Evolutionary conservation across 2,329 filamentous ascomycete species (phyloP), one percentile per base, ranked within the genome.

Genomic region (Exserohilum rostratum): DNA sequence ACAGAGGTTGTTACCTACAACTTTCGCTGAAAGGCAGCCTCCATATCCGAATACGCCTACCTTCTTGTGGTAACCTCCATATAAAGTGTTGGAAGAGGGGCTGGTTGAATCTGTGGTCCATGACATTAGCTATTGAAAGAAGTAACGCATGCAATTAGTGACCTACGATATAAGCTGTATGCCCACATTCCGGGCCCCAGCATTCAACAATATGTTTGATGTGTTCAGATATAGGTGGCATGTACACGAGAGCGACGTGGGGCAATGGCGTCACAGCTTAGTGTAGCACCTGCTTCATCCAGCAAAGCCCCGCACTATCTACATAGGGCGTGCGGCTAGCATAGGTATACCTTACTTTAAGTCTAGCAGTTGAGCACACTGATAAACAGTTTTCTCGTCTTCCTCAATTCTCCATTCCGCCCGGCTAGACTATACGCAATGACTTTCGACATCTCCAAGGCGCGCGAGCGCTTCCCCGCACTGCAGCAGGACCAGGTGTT

Each of bases 401-500:
- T n/a, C 6, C 3, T 31, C 12, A 15, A n/a, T n/a, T 30, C 3
- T 20, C 4, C 6, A 20, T 25, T 9, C 10, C 5, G 11, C 13
- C n/a, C 6, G 11, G 11, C 1, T 7, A 5, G 0, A 17, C 17
- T 30, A 17, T 18, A 17, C 40, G 46, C 29, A 13, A 62, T 64
- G 61, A 45, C 59, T 12, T 83, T 90, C 62, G 79, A 88, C 62
- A 79, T 90, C 44, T 67, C 79, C 7, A 76, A 78, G 44, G 80
- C 83, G 27, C 82, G 87, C 55, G 78, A 80, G 57, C 79, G 82
- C 49, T 93, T 93, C 77, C 89, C 90, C 30, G 87, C 89, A 12
- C 74, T 93, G 34, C 75, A 81, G 35, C 81, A 86, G 55, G 79
- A 86, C 42, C 88, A 91, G 66, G 80, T 92, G 45, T 91, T 84